Conservation (phyloP, 257 asterid species). For the Nicotiana undulata region DNA sequence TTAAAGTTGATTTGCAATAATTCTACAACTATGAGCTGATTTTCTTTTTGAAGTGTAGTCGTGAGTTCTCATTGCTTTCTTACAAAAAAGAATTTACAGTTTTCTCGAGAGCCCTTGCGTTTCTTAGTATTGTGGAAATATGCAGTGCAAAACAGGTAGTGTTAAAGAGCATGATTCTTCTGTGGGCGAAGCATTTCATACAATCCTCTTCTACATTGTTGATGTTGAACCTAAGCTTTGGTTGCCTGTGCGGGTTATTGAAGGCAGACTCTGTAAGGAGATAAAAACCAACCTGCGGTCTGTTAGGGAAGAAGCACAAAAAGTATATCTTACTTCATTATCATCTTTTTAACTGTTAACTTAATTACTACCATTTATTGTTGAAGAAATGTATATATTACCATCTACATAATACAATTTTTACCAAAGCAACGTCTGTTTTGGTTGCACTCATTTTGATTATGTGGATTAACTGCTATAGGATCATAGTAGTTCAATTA, state of each 20-base stretch:
- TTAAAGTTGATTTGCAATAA: background rate
- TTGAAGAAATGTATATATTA: background rate
- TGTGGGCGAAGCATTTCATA: constrained; percentile 32
- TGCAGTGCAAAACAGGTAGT: constrained; percentile 27
- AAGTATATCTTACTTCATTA: constrained; percentile 18
- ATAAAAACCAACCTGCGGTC: constrained; percentile 51
- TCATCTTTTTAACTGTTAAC: background rate
- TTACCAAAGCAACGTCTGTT: background rate
- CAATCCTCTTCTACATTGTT: constrained; percentile 53
- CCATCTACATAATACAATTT: background rate
- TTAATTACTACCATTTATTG: background rate
- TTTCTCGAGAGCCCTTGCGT: constrained; percentile 1
- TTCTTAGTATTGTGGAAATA: constrained; percentile 20
- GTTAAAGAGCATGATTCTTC: constrained; percentile 19
- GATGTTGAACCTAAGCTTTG: constrained; percentile 74
- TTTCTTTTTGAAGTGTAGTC: background rate
- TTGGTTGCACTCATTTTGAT: background rate
- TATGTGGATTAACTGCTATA: background rate
- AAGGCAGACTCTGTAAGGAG: constrained; percentile 71
- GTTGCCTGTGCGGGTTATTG: constrained; percentile 75
- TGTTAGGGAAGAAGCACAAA: constrained; percentile 60
- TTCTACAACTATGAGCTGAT: background rate
- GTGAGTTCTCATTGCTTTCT: background rate
- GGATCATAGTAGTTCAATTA: background rate
- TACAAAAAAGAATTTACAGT: constrained; percentile 2